Base-by-base conservation (phyloP, 2,329 filamentous ascomycete species). In the Bertia moriformis region DNA sequence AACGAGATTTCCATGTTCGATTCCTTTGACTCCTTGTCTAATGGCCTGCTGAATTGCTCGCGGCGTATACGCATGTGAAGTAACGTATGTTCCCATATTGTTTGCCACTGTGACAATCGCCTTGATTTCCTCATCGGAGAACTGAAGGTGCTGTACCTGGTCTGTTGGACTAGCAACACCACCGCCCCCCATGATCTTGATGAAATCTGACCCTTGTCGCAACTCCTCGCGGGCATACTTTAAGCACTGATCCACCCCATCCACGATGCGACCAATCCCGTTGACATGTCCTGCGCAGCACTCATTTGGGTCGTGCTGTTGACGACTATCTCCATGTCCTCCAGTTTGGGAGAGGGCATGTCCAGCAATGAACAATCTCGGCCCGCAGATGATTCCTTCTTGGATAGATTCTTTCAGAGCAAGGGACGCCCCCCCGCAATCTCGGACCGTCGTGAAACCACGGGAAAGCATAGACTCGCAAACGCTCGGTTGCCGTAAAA, bases 151-250 rank as follows among this genome's bases (percentile, higher is more conserved):
- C 5, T 66, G 61, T 7, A 77, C 54, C 29, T 54, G 55, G 47
- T 77, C 73, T 0, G 69, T 73, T 0, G 69, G 69, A 7, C 61
- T 68, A 0, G 66, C 62, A 1, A 78, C 71, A 5, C 73, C 73
- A 1, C 73, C 72, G 4, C 63, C 63, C 1, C 59, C 60, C 70
- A 76, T 76, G 44, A 78, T 71, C 51, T 78, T 78, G 51, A 78
- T 64, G 45, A 77, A 76, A 47, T 77, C 69, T 1, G 69, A 67
- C 2, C 73, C 73, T 5, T 54, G 59, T 2, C 72, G 59, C 0
- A 78, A 50, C 48, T 76, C 65, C 39, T 74, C 69, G 2, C 73
- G 59, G 0, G 65, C 62, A 4, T 57, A 63, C 15, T 61, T 60
- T 32, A 71, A 56, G 44, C 71, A 76, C 33, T 69, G 66, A 0